Evolutionary conservation across 441 rosid genomes (phyloP), one percentile per base, ranked within the genome.

Genomic region (Jatropha podagrica): DNA sequence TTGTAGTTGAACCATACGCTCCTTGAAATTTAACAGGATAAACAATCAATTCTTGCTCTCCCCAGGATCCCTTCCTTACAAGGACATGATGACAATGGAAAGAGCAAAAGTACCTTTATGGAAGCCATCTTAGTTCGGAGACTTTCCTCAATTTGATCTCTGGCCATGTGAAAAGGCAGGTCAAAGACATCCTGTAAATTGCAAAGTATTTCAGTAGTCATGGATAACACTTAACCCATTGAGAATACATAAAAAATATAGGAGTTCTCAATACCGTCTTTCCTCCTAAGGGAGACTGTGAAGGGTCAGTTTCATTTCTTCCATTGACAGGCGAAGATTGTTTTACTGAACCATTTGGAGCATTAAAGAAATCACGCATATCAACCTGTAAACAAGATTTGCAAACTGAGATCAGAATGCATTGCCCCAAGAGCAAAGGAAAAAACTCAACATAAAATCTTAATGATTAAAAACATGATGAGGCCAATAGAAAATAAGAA

Each of bases 81-180:
- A 51, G 15, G 40, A 48, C 15, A 54, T 27, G 26, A 51, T 62
- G 27, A 44, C 41, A 38, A 72, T 42, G 11, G 42, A 73, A 65
- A 75, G 12, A 62, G 44, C 32, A 23, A 59, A 7, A 65, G 55
- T 81, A 96, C 99, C 90, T 96, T 96, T 79, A 96, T 91, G 74
- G 98, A 94, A 76, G 98, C 86, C 97, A 96, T 94, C 86, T 96
- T 96, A 72, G 84, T 90, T 69, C 97, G 88, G 61, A 96, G 92
- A 81, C 90, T 94, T 84, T 94, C 98, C 85, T 96, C 99, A 81
- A 96, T 96, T 83, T 96, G 97, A 84, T 91, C 92, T 88, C 99
- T 90, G 75, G 92, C 99, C 95, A 92, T 90, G 81, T 84, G 96
- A 73, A 88, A 85, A 65, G 98, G 99, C 81, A 96, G 80, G 81